Evolutionary conservation across 768 basidiomycete genomes (phyloP).

Genomic region (Galerina marginata): DNA sequence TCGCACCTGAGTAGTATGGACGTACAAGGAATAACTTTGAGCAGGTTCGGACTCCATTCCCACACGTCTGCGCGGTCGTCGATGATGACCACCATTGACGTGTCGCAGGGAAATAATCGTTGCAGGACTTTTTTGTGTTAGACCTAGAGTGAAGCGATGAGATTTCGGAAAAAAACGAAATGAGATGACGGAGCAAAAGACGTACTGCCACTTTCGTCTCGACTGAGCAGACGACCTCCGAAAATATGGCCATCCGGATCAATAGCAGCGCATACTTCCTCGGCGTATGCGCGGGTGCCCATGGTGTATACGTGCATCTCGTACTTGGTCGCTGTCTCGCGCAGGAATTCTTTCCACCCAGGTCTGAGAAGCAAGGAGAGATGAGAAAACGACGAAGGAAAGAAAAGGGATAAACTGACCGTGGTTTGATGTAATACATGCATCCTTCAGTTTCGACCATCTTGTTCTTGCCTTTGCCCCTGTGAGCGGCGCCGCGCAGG

Average conservation of each 20-base stretch:
- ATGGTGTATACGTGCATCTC: constrained; percentile 99
- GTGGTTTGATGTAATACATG: constrained; percentile 97
- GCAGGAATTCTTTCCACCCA: constrained; percentile 82
- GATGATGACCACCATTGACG: constrained; percentile 98
- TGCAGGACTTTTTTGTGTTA: constrained; percentile 91
- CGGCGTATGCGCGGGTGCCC: constrained; percentile 97
- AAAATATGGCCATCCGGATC: constrained; percentile 89
- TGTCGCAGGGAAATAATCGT: constrained; percentile 94
- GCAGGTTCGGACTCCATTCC: constrained; percentile 96
- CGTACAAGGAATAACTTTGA: constrained; percentile 95
- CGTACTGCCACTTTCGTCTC: constrained; percentile 97
- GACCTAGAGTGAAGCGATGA: constrained; percentile 51
- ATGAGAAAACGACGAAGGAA: background rate
- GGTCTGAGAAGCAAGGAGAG: constrained; percentile 52
- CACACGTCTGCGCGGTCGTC: constrained; percentile 99
- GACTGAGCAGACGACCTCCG: constrained; percentile 84
- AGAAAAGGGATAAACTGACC: constrained; percentile 54
- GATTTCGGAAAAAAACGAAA: background rate
- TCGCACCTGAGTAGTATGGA: constrained; percentile 8
- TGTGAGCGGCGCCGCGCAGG: constrained; percentile 37
- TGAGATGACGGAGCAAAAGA: constrained; percentile 16
- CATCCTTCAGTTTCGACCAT: constrained; percentile 79
- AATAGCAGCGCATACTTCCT: constrained; percentile 92
- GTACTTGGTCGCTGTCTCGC: constrained; percentile 74
- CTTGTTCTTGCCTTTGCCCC: constrained; percentile 64